phyloP scores from a whole-genome alignment of 2,329 filamentous ascomycete genomes.

The Herpotrichia juniperi region DNA sequence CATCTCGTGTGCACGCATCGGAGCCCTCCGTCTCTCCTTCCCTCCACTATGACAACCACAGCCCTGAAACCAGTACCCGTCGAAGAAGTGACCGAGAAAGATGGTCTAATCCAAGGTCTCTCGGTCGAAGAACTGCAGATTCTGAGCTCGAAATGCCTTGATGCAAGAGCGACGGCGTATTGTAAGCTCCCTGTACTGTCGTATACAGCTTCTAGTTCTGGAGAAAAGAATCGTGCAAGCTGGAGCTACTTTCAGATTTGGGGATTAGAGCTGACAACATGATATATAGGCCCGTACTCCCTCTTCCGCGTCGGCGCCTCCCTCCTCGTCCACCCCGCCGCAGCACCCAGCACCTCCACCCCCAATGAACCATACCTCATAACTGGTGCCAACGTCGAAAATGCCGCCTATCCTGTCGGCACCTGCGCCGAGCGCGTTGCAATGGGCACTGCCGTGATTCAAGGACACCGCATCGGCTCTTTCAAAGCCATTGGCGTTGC shows the following conservation, averaged over 20 bases:
- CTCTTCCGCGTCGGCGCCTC: slow-evolving; percentile 88
- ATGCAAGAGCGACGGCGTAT: slow-evolving; percentile 81
- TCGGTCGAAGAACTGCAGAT: slow-evolving; percentile 67
- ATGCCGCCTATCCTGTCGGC: slow-evolving; percentile 91
- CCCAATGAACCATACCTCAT: slow-evolving; percentile 52
- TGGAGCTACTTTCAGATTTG: not conserved
- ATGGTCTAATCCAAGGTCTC: slow-evolving; percentile 59
- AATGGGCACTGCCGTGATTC: slow-evolving; percentile 76
- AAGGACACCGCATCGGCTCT: slow-evolving; percentile 53
- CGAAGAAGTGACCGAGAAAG: slow-evolving; percentile 39
- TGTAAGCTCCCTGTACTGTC: slow-evolving; percentile 57
- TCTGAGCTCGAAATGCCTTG: slow-evolving; percentile 67
- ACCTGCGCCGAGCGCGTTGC: slow-evolving; percentile 93
- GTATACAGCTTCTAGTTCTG: not conserved
- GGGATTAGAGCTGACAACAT: not conserved
- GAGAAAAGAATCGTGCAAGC: not conserved
- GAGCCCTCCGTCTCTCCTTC: slow-evolving; percentile 15
- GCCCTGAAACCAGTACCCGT: slow-evolving; percentile 33
- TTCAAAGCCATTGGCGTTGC: slow-evolving; percentile 80
- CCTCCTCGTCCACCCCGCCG: slow-evolving; percentile 59
- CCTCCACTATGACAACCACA: slow-evolving; percentile 41
- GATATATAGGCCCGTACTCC: slow-evolving; percentile 73
- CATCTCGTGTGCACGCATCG: not conserved
- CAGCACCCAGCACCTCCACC: slow-evolving; percentile 45
- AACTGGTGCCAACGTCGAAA: slow-evolving; percentile 79